Base-by-base conservation (phyloP, 2,329 filamentous ascomycete genomes). In the Chaetoscypha palmicola region DNA sequence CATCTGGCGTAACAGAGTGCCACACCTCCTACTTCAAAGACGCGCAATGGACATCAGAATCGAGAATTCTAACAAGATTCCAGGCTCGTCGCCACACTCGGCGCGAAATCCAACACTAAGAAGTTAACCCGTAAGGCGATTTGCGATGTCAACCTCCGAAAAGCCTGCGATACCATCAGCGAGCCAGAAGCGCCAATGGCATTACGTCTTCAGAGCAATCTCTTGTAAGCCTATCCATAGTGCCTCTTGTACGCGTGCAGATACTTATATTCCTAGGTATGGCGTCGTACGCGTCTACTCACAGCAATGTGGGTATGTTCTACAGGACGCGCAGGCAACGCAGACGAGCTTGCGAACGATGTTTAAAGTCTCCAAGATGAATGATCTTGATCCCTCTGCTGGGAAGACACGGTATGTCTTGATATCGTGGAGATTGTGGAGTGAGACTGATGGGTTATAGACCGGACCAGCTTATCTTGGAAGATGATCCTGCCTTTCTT, bases 61-160 rank as follows among this genome's bases (percentile, higher is more conserved):
- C n/a, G n/a, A n/a, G n/a, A n/a, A n/a, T n/a, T n/a, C n/a, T n/a
- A n/a, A n/a, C n/a, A n/a, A n/a, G n/a, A n/a, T 10, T n/a, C 31
- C 50, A 96, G 91, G 91, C 79, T 96, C 32, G 82, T 95, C 32
- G 92, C 92, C 32, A 98, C 91, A 0, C 76, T 94, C 2, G 89
- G 89, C 14, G 73, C 78, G 3, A 86, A 80, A 52, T 84, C 81
- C 0, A 75, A 68, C 41, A 72, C 83, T 28, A 84, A 79, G 55
- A 88, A 81, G 57, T 71, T 98, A 55, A 86, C 82, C 5, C 79
- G 85, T 38, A 95, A 92, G 62, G 83, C 86, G 7, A 94, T 98
- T 47, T 79, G 91, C 47, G 80, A 87, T 12, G 92, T 98, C 53
- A 76, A 97, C 58, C 81, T 98, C 20, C 74, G 79, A 26, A 89